Evolutionary conservation across 805 yeast species (phyloP).

Genomic region (Saturnispora kantuleensis): DNA sequence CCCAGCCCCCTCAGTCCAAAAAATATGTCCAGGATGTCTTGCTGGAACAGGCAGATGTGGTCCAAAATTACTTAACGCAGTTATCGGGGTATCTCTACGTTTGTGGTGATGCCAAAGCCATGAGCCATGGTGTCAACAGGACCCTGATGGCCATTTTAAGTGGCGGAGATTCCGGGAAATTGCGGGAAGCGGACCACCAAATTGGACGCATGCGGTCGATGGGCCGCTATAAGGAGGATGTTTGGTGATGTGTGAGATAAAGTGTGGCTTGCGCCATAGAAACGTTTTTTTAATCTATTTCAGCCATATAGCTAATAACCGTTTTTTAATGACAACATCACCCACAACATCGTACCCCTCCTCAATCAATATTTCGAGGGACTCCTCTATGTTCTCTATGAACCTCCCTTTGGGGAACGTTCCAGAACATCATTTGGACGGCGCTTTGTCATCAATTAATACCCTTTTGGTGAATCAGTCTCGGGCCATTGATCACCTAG

Average conservation of each 20-base stretch:
- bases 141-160: conserved; percentile 54
- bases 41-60: conserved; percentile 34
- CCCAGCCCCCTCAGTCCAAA: conserved; percentile 43
- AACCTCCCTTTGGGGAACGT: conserved; percentile 10
- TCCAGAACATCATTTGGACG: conserved; percentile 17
- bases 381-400: conserved; percentile 21
- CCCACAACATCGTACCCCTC: conserved; percentile 11
- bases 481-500: conserved; percentile 37
- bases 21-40: conserved; percentile 80
- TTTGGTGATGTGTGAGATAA: conserved; percentile 51
- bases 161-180: conserved; percentile 21
- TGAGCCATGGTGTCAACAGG: conserved; percentile 83
- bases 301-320: background rate
- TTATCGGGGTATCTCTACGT: conserved; percentile 78
- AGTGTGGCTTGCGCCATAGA: background rate
- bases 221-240: conserved; percentile 91
- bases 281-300: background rate
- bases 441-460: conserved; percentile 26
- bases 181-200: conserved; percentile 52
- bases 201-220: conserved; percentile 65
- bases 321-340: background rate
- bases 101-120: conserved; percentile 86
- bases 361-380: conserved; percentile 16
- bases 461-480: conserved; percentile 37
- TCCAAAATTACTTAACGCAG: conserved; percentile 37